Base-by-base conservation (phyloP, 345 rosid genomes). In the Bretschneidera sinensis region DNA sequence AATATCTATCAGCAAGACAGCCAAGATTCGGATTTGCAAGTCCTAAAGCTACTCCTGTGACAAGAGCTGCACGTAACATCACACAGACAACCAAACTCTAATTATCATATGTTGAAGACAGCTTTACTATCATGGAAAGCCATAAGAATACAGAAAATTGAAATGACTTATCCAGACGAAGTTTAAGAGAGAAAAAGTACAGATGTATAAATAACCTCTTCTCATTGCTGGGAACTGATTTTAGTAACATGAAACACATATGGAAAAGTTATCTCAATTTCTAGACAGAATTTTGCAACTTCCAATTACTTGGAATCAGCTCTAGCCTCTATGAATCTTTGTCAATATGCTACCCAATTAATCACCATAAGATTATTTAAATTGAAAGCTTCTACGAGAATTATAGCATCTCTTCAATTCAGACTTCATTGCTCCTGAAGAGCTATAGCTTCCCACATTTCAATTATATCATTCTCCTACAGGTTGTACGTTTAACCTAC, bases 21-120 rank as follows among this genome's bases (percentile, higher is more conserved):
- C 98, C 98, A 61, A 81, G 89, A 66, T 65, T 65, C 24, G 98
- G 96, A 71, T 85, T 87, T 71, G 85, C 95, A 79, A 89, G 84
- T 15, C 98, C 98, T 43, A 83, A 52, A 5, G 74, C 78, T 51
- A 92, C 95, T 74, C 95, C 96, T 63, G 86, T 74, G 16, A 87
- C 65, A 71, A 92, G 95, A 75, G 91, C 98, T 92, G 83, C 57
- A 71, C 55, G 67, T 49, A 68, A 66, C 54, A 48, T n/a, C 45
- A 23, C 35, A 24, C 39, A 34, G 1, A 25, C 62, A 63, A 55
- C 24, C 48, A 4, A 63, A 62, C 4, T 34, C 5, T 16, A 28
- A 21, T 21, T 48, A 21, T 21, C 17, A 20, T 47, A 63, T 20
- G 4, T 43, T 10, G 17, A 43, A 13, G 9, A 20, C 35, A 59